phyloP scores from a whole-genome alignment of 495 filamentous ascomycete species.

The Chaetomium tenue region DNA sequence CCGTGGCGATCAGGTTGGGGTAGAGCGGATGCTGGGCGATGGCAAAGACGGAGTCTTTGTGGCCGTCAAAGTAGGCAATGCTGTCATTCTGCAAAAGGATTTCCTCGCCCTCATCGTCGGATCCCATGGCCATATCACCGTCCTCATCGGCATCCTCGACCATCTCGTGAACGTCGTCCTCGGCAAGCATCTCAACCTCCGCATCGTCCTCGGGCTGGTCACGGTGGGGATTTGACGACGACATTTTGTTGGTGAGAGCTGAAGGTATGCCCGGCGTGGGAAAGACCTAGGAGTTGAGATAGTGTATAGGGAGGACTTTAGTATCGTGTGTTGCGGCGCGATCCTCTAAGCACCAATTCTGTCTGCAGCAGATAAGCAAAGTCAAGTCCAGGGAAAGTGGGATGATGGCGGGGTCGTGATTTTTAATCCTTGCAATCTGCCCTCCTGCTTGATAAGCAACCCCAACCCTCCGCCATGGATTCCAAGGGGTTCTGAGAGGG shows the following conservation, averaged over 20 bases:
- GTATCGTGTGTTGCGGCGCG: neutral
- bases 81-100: slow-evolving; percentile 86
- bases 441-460: slow-evolving; percentile 22
- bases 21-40: slow-evolving; percentile 86
- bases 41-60: slow-evolving; percentile 86
- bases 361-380: neutral
- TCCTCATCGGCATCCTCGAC: slow-evolving; percentile 65
- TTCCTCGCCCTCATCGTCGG: slow-evolving; percentile 63
- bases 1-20: slow-evolving; percentile 77
- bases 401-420: slow-evolving; percentile 14
- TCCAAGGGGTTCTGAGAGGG: neutral
- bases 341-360: neutral
- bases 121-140: slow-evolving; percentile 72
- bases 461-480: slow-evolving; percentile 3
- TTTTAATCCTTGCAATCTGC: slow-evolving; percentile 9
- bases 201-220: slow-evolving; percentile 43
- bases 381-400: neutral
- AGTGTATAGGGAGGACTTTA: neutral
- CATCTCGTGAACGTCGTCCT: slow-evolving; percentile 57
- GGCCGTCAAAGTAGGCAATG: slow-evolving; percentile 82
- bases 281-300: neutral
- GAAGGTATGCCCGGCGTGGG: neutral
- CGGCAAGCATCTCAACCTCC: slow-evolving; percentile 61
- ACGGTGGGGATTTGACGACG: slow-evolving; percentile 28
- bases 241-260: slow-evolving; percentile 14